These are phyloP conservation scores for Psilocybe tampanensis DNA, from an alignment of 768 basidiomycete species.

Conservation along the genomic window DNA sequence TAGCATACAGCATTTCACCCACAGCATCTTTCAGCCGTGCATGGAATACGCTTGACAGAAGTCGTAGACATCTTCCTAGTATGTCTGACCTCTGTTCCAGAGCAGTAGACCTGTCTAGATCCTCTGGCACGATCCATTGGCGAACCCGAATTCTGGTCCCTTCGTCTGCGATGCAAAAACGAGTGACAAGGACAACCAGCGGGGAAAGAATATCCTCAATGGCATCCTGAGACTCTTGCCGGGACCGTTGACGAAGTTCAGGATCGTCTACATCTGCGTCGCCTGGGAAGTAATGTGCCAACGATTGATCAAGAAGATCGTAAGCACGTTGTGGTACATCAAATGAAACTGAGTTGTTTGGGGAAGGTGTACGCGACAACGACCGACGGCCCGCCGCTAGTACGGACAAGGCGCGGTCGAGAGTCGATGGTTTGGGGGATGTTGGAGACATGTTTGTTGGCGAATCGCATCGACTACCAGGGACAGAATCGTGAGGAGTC, in stretches of 20 bases:
- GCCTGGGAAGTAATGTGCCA: conserved; percentile 68
- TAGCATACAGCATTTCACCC: conserved; percentile 86
- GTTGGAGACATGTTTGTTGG: conserved; percentile 33
- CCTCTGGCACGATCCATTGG: conserved; percentile 72
- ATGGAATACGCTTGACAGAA: conserved; percentile 78
- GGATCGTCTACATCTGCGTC: conserved; percentile 63
- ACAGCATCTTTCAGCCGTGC: conserved; percentile 70
- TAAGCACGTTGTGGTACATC: conserved; percentile 67
- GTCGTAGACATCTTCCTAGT: conserved; percentile 78
- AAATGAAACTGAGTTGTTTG: conserved; percentile 30
- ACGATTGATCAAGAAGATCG: conserved; percentile 64
- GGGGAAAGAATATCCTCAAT: conserved; percentile 83
- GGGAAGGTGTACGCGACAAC: conserved; percentile 50
- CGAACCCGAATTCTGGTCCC: conserved; percentile 55
- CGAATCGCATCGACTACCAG: conserved; percentile 43
- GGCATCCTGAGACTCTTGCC: conserved; percentile 49
- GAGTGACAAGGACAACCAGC: conserved; percentile 72
- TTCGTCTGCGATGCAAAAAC: conserved; percentile 69
- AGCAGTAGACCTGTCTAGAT: conserved; percentile 77
- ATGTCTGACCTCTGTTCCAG: conserved; percentile 75
- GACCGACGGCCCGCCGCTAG: conserved; percentile 54
- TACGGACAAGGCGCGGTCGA: conserved; percentile 62
- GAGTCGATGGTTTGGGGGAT: conserved; percentile 42
- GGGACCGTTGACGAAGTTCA: conserved; percentile 54
- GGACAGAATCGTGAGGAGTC: conserved; percentile 29